Conservation (phyloP, 2,329 filamentous ascomycete genomes). For the Coccinonectria pachysandricola region DNA sequence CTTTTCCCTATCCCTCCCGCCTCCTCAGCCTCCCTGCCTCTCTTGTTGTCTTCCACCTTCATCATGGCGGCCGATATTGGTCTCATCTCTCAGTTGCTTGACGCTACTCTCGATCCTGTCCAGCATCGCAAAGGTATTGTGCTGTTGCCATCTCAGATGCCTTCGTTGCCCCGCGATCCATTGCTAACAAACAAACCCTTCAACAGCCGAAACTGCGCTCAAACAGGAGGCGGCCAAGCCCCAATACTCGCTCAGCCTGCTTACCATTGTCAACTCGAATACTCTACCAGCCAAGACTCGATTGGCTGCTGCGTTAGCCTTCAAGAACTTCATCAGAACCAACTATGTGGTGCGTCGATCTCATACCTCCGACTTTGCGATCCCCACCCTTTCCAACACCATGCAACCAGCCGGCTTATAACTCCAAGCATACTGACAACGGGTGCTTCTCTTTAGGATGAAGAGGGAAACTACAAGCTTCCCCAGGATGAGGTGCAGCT, state of each 20-base stretch:
- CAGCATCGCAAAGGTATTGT: constrained; percentile 82
- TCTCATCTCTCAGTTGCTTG: constrained; percentile 69
- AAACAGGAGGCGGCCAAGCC: constrained; percentile 71
- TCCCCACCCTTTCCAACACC: constrained; percentile 1
- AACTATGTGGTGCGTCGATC: constrained; percentile 66
- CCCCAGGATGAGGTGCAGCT: constrained; percentile 70
- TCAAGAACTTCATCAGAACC: constrained; percentile 95
- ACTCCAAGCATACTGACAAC: constrained; percentile 11
- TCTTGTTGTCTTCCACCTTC: constrained; percentile 13
- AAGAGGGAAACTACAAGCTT: constrained; percentile 89
- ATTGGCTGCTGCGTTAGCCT: constrained; percentile 80
- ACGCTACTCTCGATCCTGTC: constrained; percentile 79
- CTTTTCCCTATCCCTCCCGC: constrained; percentile 5
- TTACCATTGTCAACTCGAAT: constrained; percentile 79
- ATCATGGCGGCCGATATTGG: constrained; percentile 48
- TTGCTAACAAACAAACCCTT: constrained; percentile 26
- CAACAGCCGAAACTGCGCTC: constrained; percentile 69
- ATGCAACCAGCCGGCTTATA: constrained; percentile 4
- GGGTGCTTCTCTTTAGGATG: constrained; percentile 47
- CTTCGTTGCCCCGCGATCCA: constrained; percentile 20
- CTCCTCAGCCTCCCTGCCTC: constrained; percentile 5
- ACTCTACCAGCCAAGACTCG: constrained; percentile 66
- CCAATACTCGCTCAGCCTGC: constrained; percentile 76
- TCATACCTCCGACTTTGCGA: constrained; percentile 1
- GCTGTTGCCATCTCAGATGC: constrained; percentile 13